phyloP scores from a whole-genome alignment of 2,329 filamentous ascomycete species.

The Cercospora berteroae region DNA sequence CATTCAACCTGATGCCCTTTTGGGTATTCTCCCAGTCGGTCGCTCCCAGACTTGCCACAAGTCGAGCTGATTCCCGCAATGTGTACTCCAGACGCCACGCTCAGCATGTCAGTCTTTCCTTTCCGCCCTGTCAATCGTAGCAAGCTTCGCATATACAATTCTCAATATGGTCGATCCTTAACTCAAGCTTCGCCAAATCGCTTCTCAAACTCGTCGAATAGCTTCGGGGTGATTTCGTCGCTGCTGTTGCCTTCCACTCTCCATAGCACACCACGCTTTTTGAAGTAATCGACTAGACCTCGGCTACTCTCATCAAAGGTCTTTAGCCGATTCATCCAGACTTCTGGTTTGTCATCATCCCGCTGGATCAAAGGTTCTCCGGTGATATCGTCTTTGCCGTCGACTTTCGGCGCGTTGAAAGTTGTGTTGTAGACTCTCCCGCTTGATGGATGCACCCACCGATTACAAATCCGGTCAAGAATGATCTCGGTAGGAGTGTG shows the following conservation, averaged over 20 bases:
- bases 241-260: slow-evolving; percentile 85
- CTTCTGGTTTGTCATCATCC: slow-evolving; percentile 80
- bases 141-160: neutral
- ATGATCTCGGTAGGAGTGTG: slow-evolving; percentile 84
- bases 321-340: slow-evolving; percentile 75
- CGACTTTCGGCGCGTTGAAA: slow-evolving; percentile 80
- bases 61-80: slow-evolving; percentile 17
- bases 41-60: slow-evolving; percentile 7
- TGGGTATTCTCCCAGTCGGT: neutral
- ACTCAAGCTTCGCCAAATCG: slow-evolving; percentile 56
- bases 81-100: slow-evolving; percentile 17
- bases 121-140: neutral
- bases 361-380: slow-evolving; percentile 81
- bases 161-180: neutral
- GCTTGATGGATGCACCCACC: slow-evolving; percentile 90
- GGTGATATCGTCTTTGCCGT: slow-evolving; percentile 83
- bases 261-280: slow-evolving; percentile 76
- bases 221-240: slow-evolving; percentile 90
- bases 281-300: slow-evolving; percentile 85
- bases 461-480: slow-evolving; percentile 81
- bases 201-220: slow-evolving; percentile 77
- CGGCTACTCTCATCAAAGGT: slow-evolving; percentile 86
- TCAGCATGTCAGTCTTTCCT: slow-evolving; percentile 13
- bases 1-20: neutral
- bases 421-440: slow-evolving; percentile 93